phyloP scores from a whole-genome alignment of 2,329 filamentous ascomycete genomes.

The Cryphonectria japonica region DNA sequence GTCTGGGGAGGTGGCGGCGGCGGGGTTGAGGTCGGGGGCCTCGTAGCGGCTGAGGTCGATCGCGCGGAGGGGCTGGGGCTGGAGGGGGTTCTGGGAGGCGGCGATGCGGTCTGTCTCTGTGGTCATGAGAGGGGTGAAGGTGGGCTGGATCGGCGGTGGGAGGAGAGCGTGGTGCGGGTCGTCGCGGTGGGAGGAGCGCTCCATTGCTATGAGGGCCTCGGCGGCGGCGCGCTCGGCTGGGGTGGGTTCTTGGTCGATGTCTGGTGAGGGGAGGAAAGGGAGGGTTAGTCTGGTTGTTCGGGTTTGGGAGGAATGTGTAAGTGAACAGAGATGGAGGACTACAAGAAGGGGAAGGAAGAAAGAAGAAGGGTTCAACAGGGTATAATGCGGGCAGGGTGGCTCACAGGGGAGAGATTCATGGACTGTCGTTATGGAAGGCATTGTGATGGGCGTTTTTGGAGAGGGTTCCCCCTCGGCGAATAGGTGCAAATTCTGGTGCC shows the following conservation, averaged over 20 bases:
- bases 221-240: slow-evolving; percentile 66
- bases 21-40: slow-evolving; percentile 57
- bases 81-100: slow-evolving; percentile 35
- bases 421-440: slow-evolving; percentile 70
- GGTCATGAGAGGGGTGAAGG: slow-evolving; percentile 68
- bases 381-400: slow-evolving; percentile 36
- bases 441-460: slow-evolving; percentile 40
- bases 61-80: slow-evolving; percentile 57
- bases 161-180: slow-evolving; percentile 61
- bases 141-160: slow-evolving; percentile 53
- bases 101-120: slow-evolving; percentile 71
- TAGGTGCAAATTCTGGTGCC: background rate
- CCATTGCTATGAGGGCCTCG: slow-evolving; percentile 69
- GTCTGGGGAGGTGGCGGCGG: slow-evolving; percentile 33
- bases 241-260: slow-evolving; percentile 79
- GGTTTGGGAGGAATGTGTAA: background rate
- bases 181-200: slow-evolving; percentile 53
- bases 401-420: slow-evolving; percentile 83
- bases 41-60: slow-evolving; percentile 86
- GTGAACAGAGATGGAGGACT: background rate
- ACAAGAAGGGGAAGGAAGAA: slow-evolving; percentile 13
- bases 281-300: slow-evolving; percentile 12
- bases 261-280: slow-evolving; percentile 48
- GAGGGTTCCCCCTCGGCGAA: background rate
- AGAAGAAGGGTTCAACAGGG: background rate